These are phyloP conservation scores for Stemphylium lycopersici DNA, from an alignment of 2,329 filamentous ascomycete species.

Conservation along the genomic window DNA sequence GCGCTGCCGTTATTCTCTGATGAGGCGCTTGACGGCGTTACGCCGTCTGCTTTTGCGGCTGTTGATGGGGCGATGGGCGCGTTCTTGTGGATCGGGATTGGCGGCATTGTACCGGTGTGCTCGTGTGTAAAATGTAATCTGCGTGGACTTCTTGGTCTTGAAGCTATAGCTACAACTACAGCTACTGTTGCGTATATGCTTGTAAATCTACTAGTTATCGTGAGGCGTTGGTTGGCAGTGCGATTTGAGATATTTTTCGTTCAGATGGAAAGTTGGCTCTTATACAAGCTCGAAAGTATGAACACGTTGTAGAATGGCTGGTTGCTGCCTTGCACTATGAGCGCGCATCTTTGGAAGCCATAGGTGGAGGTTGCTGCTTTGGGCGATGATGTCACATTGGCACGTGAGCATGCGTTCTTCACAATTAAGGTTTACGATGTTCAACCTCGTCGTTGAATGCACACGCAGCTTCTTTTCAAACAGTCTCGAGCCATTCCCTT, in stretches of 20 bases:
- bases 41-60: constrained; percentile 43
- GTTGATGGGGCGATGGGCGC: constrained; percentile 53
- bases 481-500: neutral
- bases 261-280: neutral
- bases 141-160: neutral
- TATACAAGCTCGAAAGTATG: neutral
- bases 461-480: neutral
- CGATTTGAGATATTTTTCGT: neutral
- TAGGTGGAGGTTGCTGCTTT: constrained; percentile 28
- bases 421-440: neutral
- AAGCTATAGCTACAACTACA: neutral
- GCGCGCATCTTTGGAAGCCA: constrained; percentile 9
- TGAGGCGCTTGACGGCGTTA: constrained; percentile 48
- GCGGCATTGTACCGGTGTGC: constrained; percentile 48
- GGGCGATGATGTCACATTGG: constrained; percentile 36
- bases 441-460: neutral
- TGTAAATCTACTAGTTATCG: neutral
- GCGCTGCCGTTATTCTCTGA: constrained; percentile 19
- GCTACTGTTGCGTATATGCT: neutral
- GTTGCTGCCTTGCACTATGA: constrained; percentile 33
- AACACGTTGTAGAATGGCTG: constrained; percentile 4
- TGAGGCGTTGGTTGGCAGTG: neutral
- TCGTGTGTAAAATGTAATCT: neutral
- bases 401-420: constrained; percentile 21
- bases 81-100: constrained; percentile 55